Base-by-base conservation (phyloP, 83 land plant genomes). In the Picea engelmannii region DNA sequence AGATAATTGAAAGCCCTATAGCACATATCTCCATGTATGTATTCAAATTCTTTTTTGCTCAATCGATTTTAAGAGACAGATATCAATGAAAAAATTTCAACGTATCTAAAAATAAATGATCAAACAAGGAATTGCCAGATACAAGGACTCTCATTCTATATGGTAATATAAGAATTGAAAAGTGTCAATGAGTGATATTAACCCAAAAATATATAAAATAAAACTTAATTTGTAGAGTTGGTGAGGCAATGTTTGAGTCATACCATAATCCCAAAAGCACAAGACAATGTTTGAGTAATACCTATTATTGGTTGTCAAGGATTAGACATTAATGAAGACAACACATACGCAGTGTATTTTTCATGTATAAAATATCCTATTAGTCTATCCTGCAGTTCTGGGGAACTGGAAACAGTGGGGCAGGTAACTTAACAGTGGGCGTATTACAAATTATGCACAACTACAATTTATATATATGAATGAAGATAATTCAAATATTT, bases 271-370 rank as follows among this genome's bases (percentile, higher is more conserved):
- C 58, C 59, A 47, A 73, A 52, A 42, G 59, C 15, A 10, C 74
- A 73, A 73, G 52, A 73, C 25, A 42, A 4, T 23, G 23, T 20
- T 31, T 31, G 35, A 31, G 35, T 31, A 1, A 31, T 4, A 13
- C 59, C 76, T 47, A 73, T 27, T 73, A 11, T 11, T 11, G 13
- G 58, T 11, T 52, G 3, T 10, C 58, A 52, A 52, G 3, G 12
- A 52, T 47, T 73, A 47, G 76, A 40, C 76, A 71, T 71, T 27
- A 73, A 73, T 42, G 76, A 73, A 49, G 25, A 47, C 15, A 73
- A 42, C 58, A 52, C 58, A 52, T 1, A 52, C 0, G 0, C 0
- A 8, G 16, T 69, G 73, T 8, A 24, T 17, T 13, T 35, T 69
- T 20, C 47, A 69, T 6, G 20, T 42, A 35, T 42, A 20, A 69